Base-by-base conservation (phyloP, 225 moss, liverwort and hornwort genomes). In the Sphagnum tenellum region DNA sequence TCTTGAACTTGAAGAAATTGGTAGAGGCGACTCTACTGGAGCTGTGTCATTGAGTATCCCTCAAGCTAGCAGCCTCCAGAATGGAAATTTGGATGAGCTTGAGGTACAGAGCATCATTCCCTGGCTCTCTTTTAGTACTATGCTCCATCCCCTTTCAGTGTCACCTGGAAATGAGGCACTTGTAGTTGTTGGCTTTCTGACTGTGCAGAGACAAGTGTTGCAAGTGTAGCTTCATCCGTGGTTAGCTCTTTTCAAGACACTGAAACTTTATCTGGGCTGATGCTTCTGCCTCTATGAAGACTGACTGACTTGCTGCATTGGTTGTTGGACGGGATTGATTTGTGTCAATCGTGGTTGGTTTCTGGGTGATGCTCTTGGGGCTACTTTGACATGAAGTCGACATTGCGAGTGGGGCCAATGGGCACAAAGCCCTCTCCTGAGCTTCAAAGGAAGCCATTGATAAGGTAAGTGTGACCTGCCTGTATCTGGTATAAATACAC, bases 41-140 rank as follows among this genome's bases (percentile, higher is more conserved):
- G 68, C 68, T 66, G 50, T 76, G 47, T 65, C 74, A n/a, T 65
- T 73, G 47, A 76, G 60, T 65, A 61, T 44, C 8, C 61, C 61
- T 46, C 45, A 48, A 73, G 12, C 76, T 67, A 69, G 55, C 82
- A 48, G 73, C 65, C 64, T 76, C 59, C 79, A 75, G 11, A 79
- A 79, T 72, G 82, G 82, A 46, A 83, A 72, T 58, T 73, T 68
- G 74, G 82, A 83, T 64, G 82, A 83, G 76, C 68, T 83, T 73
- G 82, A 83, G 82, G 82, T 82, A 64, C 78, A 73, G 78, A 49
- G 69, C 9, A 68, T 75, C 72, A 63, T n/a, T 73, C 73, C 78
- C 61, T 71, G 9, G 52, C 10, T 48, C 64, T 48, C 11, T 47
- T 1, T 12, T 49, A 63, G 13, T 63, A 10, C 11, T 63, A 14